Conservation (phyloP, 768 basidiomycete genomes). For the Tylopilus vinaceipallidus region DNA sequence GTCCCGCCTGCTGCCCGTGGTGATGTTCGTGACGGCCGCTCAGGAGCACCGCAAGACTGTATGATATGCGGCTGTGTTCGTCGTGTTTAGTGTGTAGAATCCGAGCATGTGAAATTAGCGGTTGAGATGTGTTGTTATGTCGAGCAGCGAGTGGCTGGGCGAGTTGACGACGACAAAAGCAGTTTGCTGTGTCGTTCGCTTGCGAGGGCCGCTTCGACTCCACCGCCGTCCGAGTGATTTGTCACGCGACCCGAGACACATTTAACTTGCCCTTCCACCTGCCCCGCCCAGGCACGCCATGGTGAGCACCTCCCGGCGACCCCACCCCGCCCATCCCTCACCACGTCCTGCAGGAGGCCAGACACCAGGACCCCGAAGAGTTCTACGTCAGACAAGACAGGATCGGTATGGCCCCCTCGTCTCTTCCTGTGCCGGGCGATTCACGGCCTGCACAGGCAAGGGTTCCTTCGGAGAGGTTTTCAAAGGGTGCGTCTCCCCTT, state of each 20-base stretch:
- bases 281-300: conserved; percentile 13
- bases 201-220: not conserved
- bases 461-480: conserved; percentile 99
- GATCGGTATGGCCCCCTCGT: conserved; percentile 62
- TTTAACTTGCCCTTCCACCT: not conserved
- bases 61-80: conserved; percentile 2
- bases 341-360: conserved; percentile 48
- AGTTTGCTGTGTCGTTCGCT: conserved; percentile 17
- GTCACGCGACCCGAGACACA: conserved; percentile 15
- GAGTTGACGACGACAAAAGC: conserved; percentile 31
- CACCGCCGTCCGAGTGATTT: not conserved
- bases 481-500: conserved; percentile 69
- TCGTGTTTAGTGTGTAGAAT: too few relatives aligned
- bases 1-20: not conserved
- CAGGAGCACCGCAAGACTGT: conserved; percentile 46
- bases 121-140: not conserved
- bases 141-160: conserved; percentile 19
- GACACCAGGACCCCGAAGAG: conserved; percentile 89
- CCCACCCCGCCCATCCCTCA: conserved; percentile 7
- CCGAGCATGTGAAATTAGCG: too few relatives aligned
- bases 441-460: conserved; percentile 61
- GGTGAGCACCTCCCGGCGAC: conserved; percentile 13
- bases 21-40: not conserved
- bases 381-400: conserved; percentile 96
- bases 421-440: conserved; percentile 12